Percentiles rank a stretch among this genome's conserved stretches.
Evolutionary conservation across 176 grass and related monocot species (phyloP).

Genomic region (Tillandsia fasciculata): DNA sequence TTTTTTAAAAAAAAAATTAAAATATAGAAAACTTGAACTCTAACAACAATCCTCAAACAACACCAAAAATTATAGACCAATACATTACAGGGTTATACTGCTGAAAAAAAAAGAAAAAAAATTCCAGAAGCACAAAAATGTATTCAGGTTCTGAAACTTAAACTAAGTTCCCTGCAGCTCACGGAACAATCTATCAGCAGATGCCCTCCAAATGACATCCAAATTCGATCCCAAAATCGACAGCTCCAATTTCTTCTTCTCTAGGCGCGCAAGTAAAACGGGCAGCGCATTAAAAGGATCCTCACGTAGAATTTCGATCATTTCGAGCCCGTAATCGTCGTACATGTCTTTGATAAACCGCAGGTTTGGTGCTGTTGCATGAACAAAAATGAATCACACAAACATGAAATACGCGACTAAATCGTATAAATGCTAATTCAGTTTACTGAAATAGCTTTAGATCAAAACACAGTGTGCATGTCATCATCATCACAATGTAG

Average conservation of each 20-base stretch:
- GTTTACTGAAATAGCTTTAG: too few species aligned
- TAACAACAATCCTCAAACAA: too few species aligned
- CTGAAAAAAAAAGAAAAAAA: too few species aligned
- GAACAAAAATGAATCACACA: slow-evolving; percentile 5
- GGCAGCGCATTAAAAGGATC: slow-evolving; percentile 14
- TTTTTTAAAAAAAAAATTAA: too few species aligned
- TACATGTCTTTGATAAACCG: slow-evolving; percentile 50
- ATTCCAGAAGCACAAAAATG: not conserved
- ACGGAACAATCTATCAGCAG: slow-evolving; percentile 30
- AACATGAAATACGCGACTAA: not conserved
- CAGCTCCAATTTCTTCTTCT: slow-evolving; percentile 26
- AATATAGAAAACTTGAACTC: too few species aligned
- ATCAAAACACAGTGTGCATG: too few species aligned
- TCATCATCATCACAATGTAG: too few species aligned
- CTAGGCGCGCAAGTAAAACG: slow-evolving; percentile 41
- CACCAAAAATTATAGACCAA: too few species aligned
- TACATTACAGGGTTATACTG: too few species aligned
- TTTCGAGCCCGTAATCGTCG: slow-evolving; percentile 20
- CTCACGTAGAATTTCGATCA: slow-evolving; percentile 23
- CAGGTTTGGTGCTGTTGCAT: slow-evolving; percentile 32
- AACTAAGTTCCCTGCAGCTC: slow-evolving; percentile 30
- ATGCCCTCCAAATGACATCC: slow-evolving; percentile 6
- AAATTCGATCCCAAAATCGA: slow-evolving; percentile 6
- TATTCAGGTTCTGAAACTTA: slow-evolving; percentile 36
- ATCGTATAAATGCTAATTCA: not conserved